These are phyloP conservation scores for Rhodocollybia butyracea DNA, from an alignment of 768 basidiomycete species.

Conservation along the genomic window DNA sequence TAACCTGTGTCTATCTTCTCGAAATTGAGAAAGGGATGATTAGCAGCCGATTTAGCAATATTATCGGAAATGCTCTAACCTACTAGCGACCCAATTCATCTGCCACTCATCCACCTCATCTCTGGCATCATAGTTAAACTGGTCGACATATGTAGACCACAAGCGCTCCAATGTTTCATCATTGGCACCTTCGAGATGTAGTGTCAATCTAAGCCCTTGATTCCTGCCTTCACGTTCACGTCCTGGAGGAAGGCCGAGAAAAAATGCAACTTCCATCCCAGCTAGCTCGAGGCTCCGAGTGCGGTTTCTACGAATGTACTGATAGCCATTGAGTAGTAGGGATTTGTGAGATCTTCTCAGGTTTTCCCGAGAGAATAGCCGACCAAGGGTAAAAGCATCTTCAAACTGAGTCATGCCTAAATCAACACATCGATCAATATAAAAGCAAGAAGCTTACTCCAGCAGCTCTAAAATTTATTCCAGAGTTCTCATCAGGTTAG, in stretches of 20 bases:
- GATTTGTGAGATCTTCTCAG: constrained; percentile 30
- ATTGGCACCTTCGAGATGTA: constrained; percentile 30
- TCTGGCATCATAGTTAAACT: constrained; percentile 50
- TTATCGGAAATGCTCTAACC: too few relatives aligned
- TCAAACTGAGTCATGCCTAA: constrained; percentile 22
- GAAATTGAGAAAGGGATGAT: too few relatives aligned
- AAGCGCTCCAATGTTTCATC: constrained; percentile 33
- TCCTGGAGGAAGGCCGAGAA: constrained; percentile 48
- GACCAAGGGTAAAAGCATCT: constrained; percentile 35
- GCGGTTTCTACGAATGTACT: constrained; percentile 41
- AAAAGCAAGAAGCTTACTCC: neutral
- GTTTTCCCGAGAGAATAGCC: constrained; percentile 42
- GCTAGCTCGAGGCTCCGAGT: constrained; percentile 38
- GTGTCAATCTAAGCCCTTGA: constrained; percentile 9
- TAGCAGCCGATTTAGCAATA: too few relatives aligned
- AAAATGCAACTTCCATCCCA: constrained; percentile 42
- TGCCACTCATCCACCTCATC: constrained; percentile 44
- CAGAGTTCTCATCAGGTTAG: too few relatives aligned
- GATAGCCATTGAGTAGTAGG: constrained; percentile 42
- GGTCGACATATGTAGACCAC: constrained; percentile 31
- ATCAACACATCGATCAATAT: neutral
- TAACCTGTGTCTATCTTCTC: too few relatives aligned
- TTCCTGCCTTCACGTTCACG: constrained; percentile 44
- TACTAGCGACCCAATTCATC: constrained; percentile 21
- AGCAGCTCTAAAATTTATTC: neutral